These are phyloP conservation scores for Ascosphaera acerosa DNA, from an alignment of 2,329 filamentous ascomycete genomes.

Conservation along the genomic window DNA sequence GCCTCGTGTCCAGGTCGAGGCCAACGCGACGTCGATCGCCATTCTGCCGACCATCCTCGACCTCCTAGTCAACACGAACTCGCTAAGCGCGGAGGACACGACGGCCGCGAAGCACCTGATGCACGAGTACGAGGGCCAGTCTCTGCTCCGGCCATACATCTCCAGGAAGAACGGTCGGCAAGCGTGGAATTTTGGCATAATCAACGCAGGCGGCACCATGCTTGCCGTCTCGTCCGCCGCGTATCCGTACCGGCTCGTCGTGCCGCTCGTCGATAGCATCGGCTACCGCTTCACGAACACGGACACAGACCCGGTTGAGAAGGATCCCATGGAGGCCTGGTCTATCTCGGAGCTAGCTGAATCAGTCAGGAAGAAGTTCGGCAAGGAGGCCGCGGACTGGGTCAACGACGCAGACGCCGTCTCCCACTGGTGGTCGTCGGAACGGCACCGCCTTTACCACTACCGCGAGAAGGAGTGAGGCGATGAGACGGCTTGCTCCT, in stretches of 20 bases:
- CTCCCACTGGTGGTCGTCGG: constrained; percentile 16
- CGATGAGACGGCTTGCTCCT: too few relatives aligned
- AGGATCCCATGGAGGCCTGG: constrained; percentile 12
- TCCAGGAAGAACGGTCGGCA: constrained; percentile 11
- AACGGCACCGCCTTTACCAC: constrained; percentile 8
- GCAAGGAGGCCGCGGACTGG: constrained; percentile 15
- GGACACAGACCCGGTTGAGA: constrained; percentile 13
- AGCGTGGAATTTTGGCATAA: constrained; percentile 13
- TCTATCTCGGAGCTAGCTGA: constrained; percentile 9
- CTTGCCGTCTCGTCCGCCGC: constrained; percentile 49
- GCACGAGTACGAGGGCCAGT: constrained; percentile 23
- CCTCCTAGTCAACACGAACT: constrained; percentile 18
- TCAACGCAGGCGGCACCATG: constrained; percentile 21
- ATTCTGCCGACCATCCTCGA: constrained; percentile 24
- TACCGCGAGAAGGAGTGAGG: constrained; percentile 4
- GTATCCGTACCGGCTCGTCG: constrained; percentile 46
- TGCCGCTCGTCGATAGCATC: constrained; percentile 59
- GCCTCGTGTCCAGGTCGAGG: constrained; percentile 17
- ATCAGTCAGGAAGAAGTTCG: constrained; percentile 9
- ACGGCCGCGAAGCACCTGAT: constrained; percentile 16
- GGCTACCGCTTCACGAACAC: constrained; percentile 14
- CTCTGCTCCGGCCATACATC: constrained; percentile 19
- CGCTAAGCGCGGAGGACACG: constrained; percentile 12
- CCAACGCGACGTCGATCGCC: constrained; percentile 18
- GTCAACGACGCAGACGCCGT: constrained; percentile 14